A percentile compares a stretch with the other conserved stretches of the same genome.
Evolutionary conservation across 495 filamentous ascomycete species (phyloP).

Genomic region (Friedmanniomyces endolithicus): DNA sequence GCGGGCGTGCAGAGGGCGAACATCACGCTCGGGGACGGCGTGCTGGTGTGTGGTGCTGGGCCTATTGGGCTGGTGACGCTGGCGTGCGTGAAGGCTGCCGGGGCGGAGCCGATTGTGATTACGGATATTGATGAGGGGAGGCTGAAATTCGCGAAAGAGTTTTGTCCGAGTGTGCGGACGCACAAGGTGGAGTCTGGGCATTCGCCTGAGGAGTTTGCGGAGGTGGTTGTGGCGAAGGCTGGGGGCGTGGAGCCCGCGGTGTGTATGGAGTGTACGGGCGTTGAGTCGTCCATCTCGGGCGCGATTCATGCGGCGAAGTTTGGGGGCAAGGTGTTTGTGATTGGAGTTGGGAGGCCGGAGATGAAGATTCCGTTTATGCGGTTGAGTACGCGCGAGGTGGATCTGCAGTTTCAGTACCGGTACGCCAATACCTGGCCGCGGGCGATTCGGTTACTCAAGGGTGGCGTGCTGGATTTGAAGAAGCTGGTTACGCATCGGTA

Average conservation of each 20-base stretch:
- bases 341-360: constrained; percentile 87
- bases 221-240: constrained; percentile 50
- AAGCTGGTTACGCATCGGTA: constrained; percentile 82
- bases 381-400: constrained; percentile 77
- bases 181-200: constrained; percentile 58
- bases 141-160: constrained; percentile 65
- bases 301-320: constrained; percentile 84
- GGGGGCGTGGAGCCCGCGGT: constrained; percentile 64
- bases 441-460: constrained; percentile 76
- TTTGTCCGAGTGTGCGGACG: constrained; percentile 60
- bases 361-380: constrained; percentile 91
- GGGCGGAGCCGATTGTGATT: constrained; percentile 75
- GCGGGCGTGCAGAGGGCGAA: constrained; percentile 70
- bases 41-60: constrained; percentile 77
- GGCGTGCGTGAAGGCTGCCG: constrained; percentile 68
- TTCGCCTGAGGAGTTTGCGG: constrained; percentile 57
- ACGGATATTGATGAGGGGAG: constrained; percentile 85
- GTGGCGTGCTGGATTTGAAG: constrained; percentile 64
- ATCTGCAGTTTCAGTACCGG: constrained; percentile 90
- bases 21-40: constrained; percentile 67
- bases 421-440: constrained; percentile 92
- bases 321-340: constrained; percentile 86
- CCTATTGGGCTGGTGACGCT: constrained; percentile 82
- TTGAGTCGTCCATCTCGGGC: constrained; percentile 73
- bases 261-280: constrained; percentile 80